phyloP scores from a whole-genome alignment of 441 rosid genomes.

The Heliophila coronopifolia region DNA sequence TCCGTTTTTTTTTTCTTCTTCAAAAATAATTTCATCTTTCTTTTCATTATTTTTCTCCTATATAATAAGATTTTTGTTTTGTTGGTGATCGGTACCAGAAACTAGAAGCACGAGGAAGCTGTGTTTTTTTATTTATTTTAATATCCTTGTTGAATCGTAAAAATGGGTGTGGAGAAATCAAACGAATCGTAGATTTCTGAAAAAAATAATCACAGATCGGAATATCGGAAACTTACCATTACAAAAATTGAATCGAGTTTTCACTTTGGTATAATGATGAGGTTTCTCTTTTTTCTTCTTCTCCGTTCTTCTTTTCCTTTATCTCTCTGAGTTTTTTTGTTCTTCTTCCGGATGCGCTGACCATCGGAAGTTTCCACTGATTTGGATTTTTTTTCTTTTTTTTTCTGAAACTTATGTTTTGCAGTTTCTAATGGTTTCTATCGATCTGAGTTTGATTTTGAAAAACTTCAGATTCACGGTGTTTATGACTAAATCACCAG shows the following conservation, averaged over 20 bases:
- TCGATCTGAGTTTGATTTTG: slow-evolving; percentile 28
- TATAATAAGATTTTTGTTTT: neutral
- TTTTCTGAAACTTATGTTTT: neutral
- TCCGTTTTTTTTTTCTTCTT: slow-evolving; percentile 2
- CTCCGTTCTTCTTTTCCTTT: neutral
- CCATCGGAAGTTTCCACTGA: neutral
- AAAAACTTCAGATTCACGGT: slow-evolving; percentile 1
- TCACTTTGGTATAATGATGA: slow-evolving; percentile 34
- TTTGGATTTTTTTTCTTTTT: neutral
- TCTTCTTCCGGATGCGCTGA: no score
- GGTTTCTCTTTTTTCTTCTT: slow-evolving; percentile 20
- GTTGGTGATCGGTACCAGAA: slow-evolving; percentile 10
- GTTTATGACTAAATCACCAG: no score
- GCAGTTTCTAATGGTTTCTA: neutral
- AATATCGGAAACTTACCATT: slow-evolving; percentile 11
- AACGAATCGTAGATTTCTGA: slow-evolving; percentile 15
- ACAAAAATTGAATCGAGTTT: slow-evolving; percentile 13
- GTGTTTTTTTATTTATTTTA: no score
- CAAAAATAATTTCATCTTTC: neutral
- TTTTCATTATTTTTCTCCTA: neutral
- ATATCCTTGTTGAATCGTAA: neutral
- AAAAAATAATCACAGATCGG: slow-evolving; percentile 21
- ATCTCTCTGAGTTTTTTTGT: neutral
- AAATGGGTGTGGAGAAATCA: neutral
- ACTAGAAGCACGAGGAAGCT: slow-evolving; percentile 9